Evolutionary conservation across 2,329 filamentous ascomycete genomes (phyloP).

Genomic region (Albophoma yamanashiensis): DNA sequence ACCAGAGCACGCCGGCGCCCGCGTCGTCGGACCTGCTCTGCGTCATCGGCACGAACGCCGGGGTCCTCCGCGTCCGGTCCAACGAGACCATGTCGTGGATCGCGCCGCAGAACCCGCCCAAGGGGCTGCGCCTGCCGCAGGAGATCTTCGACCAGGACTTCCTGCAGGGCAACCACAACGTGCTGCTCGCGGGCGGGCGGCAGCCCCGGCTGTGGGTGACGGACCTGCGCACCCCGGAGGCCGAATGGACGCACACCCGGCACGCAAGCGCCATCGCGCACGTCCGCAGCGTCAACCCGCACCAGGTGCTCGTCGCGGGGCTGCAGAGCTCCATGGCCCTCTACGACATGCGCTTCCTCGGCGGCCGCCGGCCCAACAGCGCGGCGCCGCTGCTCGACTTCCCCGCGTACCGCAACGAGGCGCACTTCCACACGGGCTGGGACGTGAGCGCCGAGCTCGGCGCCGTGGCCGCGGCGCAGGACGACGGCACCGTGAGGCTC

Average conservation of each 20-base stretch:
- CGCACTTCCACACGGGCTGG: conserved; percentile 38
- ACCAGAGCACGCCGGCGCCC: conserved; percentile 31
- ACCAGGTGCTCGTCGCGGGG: conserved; percentile 43
- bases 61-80: conserved; percentile 28
- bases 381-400: conserved; percentile 35
- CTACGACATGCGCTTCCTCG: conserved; percentile 43
- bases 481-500: conserved; percentile 34
- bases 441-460: conserved; percentile 36
- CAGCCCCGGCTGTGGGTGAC: conserved; percentile 32
- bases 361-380: conserved; percentile 7
- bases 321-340: conserved; percentile 37
- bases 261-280: conserved; percentile 35
- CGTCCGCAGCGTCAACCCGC: conserved; percentile 33
- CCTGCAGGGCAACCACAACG: conserved; percentile 26
- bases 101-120: conserved; percentile 11
- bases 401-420: conserved; percentile 36
- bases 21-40: conserved; percentile 28
- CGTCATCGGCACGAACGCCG: conserved; percentile 35
- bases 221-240: conserved; percentile 29
- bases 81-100: conserved; percentile 23
- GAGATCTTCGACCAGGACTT: conserved; percentile 42
- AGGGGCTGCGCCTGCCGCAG: conserved; percentile 9
- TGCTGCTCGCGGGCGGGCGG: conserved; percentile 42
- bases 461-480: conserved; percentile 42
- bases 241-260: conserved; percentile 19